These are phyloP conservation scores for Davidsoniella neocaledoniae DNA, from an alignment of 2,329 filamentous ascomycete genomes.

Conservation along the genomic window DNA sequence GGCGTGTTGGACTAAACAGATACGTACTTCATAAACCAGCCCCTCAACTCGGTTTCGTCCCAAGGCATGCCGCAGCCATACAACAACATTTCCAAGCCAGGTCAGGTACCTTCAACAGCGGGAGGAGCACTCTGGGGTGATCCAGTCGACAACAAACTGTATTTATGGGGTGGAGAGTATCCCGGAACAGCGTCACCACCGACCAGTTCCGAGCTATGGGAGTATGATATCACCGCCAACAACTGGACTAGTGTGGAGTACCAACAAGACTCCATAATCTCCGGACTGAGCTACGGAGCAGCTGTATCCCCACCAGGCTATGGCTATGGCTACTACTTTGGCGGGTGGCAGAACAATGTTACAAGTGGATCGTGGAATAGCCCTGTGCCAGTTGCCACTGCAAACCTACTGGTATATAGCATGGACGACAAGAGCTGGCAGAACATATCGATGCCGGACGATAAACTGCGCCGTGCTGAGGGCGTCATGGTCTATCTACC, in stretches of 20 bases:
- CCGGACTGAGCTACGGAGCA: slow-evolving; percentile 38
- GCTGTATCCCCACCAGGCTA: slow-evolving; percentile 35
- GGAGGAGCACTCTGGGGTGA: slow-evolving; percentile 41
- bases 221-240: slow-evolving; percentile 39
- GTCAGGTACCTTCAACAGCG: slow-evolving; percentile 30
- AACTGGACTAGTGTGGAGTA: slow-evolving; percentile 33
- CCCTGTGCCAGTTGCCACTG: slow-evolving; percentile 29
- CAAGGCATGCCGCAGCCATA: slow-evolving; percentile 35
- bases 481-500: slow-evolving; percentile 44
- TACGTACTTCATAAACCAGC: slow-evolving; percentile 33
- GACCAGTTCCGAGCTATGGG: slow-evolving; percentile 30
- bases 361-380: slow-evolving; percentile 33
- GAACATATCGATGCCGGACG: slow-evolving; percentile 34
- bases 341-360: slow-evolving; percentile 41
- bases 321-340: slow-evolving; percentile 43
- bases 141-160: slow-evolving; percentile 44
- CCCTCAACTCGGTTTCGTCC: slow-evolving; percentile 29
- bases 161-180: slow-evolving; percentile 45
- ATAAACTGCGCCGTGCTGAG: slow-evolving; percentile 37
- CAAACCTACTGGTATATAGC: slow-evolving; percentile 37
- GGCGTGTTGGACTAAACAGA: slow-evolving; percentile 10
- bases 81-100: slow-evolving; percentile 41
- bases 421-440: slow-evolving; percentile 34
- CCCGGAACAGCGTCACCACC: slow-evolving; percentile 27
- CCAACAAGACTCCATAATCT: slow-evolving; percentile 22